Evolutionary conservation across 2,329 filamentous ascomycete species (phyloP).

Genomic region (Dothiorella sarmentorum): DNA sequence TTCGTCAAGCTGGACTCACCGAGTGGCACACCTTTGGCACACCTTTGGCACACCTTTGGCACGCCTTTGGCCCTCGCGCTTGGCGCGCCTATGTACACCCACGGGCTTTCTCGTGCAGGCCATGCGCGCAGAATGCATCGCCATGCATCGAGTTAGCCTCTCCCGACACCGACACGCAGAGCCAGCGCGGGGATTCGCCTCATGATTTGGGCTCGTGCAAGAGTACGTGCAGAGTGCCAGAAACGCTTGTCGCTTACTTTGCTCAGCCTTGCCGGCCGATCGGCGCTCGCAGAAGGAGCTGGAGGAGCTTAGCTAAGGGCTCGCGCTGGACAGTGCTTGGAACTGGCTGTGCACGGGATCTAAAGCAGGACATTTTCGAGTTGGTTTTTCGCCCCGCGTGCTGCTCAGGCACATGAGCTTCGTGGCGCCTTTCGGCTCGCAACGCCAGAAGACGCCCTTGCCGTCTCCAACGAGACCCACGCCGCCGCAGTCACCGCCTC

Average conservation of each 20-base stretch:
- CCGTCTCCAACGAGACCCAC: slow-evolving; percentile 5
- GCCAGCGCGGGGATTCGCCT: neutral
- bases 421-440: neutral
- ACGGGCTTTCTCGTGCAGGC: slow-evolving; percentile 1
- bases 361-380: too few species aligned
- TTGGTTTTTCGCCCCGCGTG: slow-evolving; percentile 12
- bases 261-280: slow-evolving; percentile 19
- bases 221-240: neutral
- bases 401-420: slow-evolving; percentile 11
- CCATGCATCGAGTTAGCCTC: neutral
- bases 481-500: neutral
- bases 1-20: neutral
- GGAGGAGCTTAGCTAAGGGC: slow-evolving; percentile 6
- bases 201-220: slow-evolving; percentile 7
- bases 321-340: too few species aligned
- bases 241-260: neutral
- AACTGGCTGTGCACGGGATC: too few species aligned
- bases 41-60: neutral
- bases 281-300: neutral
- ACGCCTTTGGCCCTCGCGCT: neutral
- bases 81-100: too few species aligned
- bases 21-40: too few species aligned
- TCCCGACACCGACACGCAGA: too few species aligned
- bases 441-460: neutral
- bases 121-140: slow-evolving; percentile 2